Evolutionary conservation across 148 eudicot genomes (phyloP).

Genomic region (Rhododendron griersonianum): DNA sequence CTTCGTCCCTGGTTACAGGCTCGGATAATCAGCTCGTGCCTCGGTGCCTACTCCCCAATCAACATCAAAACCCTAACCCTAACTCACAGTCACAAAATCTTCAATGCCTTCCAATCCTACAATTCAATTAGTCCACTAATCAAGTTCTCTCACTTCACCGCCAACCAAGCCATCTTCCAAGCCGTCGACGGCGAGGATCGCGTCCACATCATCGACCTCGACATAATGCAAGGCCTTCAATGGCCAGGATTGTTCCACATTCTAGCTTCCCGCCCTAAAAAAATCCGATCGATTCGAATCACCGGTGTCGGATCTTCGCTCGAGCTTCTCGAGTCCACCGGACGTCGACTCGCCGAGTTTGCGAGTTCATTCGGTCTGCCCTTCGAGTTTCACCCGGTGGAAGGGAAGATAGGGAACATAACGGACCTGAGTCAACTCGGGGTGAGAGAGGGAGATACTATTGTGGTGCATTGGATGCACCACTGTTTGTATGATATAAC

Average conservation of each 20-base stretch:
- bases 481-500: constrained; percentile 63
- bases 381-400: constrained; percentile 57
- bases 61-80: constrained; percentile 18
- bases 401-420: constrained; percentile 61
- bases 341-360: constrained; percentile 57
- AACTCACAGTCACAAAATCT: constrained; percentile 32
- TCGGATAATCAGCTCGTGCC: constrained; percentile 41
- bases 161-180: constrained; percentile 73
- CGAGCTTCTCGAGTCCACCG: constrained; percentile 48
- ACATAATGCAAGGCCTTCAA: constrained; percentile 88
- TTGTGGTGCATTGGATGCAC: constrained; percentile 72
- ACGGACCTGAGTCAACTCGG: constrained; percentile 32
- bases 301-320: constrained; percentile 63
- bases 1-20: constrained; percentile 8
- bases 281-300: constrained; percentile 37
- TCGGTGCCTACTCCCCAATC: constrained; percentile 24
- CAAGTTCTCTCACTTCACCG: constrained; percentile 83
- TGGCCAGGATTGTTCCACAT: constrained; percentile 93
- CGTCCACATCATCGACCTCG: constrained; percentile 71
- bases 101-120: constrained; percentile 54
- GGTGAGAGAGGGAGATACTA: constrained; percentile 28
- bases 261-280: constrained; percentile 50
- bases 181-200: constrained; percentile 51
- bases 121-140: constrained; percentile 59
- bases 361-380: constrained; percentile 57